These are phyloP conservation scores for Cryptococcus deneoformans DNA, from an alignment of 1,284 basidiomycete species.

Conservation along the genomic window DNA sequence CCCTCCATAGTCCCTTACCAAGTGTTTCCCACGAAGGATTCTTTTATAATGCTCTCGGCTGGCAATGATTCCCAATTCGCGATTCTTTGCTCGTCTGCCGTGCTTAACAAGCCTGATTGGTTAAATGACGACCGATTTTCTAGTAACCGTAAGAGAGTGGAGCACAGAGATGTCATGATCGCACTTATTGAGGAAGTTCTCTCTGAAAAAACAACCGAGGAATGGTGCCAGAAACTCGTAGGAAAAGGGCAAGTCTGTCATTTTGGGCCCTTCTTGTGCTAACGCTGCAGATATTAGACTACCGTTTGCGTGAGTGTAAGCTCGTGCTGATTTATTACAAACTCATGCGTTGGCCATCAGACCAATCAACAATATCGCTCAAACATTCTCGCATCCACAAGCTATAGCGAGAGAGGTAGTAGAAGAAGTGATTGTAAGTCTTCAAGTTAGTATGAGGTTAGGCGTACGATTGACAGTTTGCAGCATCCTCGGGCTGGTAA, in stretches of 20 bases:
- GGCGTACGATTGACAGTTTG: slow-evolving; percentile 3
- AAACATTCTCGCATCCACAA: slow-evolving; percentile 92
- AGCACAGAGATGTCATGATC: slow-evolving; percentile 71
- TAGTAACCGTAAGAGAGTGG: slow-evolving; percentile 72
- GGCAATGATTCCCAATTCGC: slow-evolving; percentile 83
- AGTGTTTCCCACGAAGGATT: slow-evolving; percentile 82
- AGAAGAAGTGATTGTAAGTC: slow-evolving; percentile 60
- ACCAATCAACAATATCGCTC: slow-evolving; percentile 86
- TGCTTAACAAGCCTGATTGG: slow-evolving; percentile 43
- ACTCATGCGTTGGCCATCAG: slow-evolving; percentile 33
- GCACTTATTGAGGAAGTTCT: slow-evolving; percentile 65
- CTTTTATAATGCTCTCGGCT: slow-evolving; percentile 91
- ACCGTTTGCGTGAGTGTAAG: slow-evolving; percentile 59
- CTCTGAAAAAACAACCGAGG: slow-evolving; percentile 57
- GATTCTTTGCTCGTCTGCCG: slow-evolving; percentile 37
- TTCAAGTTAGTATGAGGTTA: background rate
- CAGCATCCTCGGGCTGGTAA: slow-evolving; percentile 75
- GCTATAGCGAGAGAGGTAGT: slow-evolving; percentile 63
- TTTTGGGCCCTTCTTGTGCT: background rate
- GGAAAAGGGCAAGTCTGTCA: slow-evolving; percentile 63
- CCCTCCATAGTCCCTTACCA: slow-evolving; percentile 84
- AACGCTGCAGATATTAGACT: slow-evolving; percentile 51
- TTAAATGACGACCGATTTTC: slow-evolving; percentile 57
- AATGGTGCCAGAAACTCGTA: slow-evolving; percentile 71
- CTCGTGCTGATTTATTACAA: background rate